Base-by-base conservation (phyloP, 352 stramenopile genomes). In the Pythium oligandrum region DNA sequence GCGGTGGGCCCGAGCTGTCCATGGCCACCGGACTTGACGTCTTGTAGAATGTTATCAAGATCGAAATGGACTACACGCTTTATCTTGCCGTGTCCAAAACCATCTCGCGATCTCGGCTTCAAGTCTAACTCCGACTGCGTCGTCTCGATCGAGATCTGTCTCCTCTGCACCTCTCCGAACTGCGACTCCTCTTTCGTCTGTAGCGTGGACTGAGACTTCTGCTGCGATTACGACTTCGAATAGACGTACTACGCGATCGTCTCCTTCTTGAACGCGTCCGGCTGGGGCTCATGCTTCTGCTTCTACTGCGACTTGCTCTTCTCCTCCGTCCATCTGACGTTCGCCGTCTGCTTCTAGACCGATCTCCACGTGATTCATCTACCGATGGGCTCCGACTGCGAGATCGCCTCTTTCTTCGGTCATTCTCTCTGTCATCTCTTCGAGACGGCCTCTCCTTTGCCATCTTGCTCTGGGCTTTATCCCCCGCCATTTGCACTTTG, bases 401-500 rank as follows among this genome's bases (percentile, higher is more conserved):
- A 12, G 38, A 42, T 42, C 32, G 46, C 17, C 17, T 26, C 12
- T 31, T 34, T 11, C 46, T 37, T 8, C 46, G 6, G 46, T 0
- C 30, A 51, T 31, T 6, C 6, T 51, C 6, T 39, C 32, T 12
- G 32, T 40, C 46, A 51, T 17, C 46, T 51, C 35, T 53, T 39
- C 17, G 17, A 26, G 17, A 26, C 17, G 17, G 17, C 17, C 17
- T 26, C 17, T 26, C 17, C 2, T 45, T 48, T 36, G 12, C 32
- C 32, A 40, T 31, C 6, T 37, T n/a, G 26, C 48, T 46, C 33
- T 57, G 57, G 44, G 63, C 46, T 43, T 83, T 81, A 12, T 70
- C 64, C 12, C 69, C 73, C 1, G 78, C 78, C 55, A 91, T 72
- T 59, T 91, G 66, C 48, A 90, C 83, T 40, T 84, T 86, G 38